phyloP scores from a whole-genome alignment of 768 basidiomycete species.

The Aureoboletus auriporus region DNA sequence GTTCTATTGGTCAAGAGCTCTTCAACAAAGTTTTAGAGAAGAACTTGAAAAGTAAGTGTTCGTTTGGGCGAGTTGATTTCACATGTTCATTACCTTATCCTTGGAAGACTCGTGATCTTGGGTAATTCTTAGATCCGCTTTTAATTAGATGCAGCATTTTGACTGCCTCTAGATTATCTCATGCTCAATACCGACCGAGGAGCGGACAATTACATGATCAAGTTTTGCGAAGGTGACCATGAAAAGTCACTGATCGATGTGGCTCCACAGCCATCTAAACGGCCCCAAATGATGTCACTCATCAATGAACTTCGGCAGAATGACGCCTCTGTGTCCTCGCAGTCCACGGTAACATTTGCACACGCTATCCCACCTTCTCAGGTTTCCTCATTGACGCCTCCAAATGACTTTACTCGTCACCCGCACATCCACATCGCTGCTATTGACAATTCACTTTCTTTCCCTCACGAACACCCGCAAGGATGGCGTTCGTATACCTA shows the following conservation, averaged over 20 bases:
- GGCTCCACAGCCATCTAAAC: slow-evolving; percentile 66
- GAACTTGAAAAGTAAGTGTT: slow-evolving; percentile 77
- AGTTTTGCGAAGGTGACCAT: slow-evolving; percentile 78
- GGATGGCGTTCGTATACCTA: slow-evolving; percentile 82
- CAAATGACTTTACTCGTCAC: slow-evolving; percentile 46
- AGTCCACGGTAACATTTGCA: slow-evolving; percentile 37
- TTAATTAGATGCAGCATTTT: slow-evolving; percentile 1
- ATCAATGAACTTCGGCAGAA: slow-evolving; percentile 65
- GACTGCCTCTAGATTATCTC: slow-evolving; percentile 59
- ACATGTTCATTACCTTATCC: slow-evolving; percentile 8
- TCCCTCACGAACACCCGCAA: slow-evolving; percentile 86
- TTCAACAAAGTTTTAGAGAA: slow-evolving; percentile 81
- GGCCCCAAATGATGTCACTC: slow-evolving; percentile 58
- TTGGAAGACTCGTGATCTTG: slow-evolving; percentile 71
- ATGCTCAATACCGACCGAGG: slow-evolving; percentile 90
- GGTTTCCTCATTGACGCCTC: slow-evolving; percentile 31
- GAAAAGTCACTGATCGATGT: slow-evolving; percentile 77
- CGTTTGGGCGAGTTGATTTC: neutral
- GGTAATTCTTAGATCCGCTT: slow-evolving; percentile 38
- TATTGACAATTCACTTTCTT: slow-evolving; percentile 90
- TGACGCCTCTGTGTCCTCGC: slow-evolving; percentile 37
- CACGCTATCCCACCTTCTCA: slow-evolving; percentile 36
- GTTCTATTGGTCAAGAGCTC: slow-evolving; percentile 77
- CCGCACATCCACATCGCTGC: slow-evolving; percentile 91
- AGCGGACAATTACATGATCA: slow-evolving; percentile 91